A percentile compares a stretch with the other conserved stretches of the same genome.
Conservation (phyloP, 768 basidiomycete species). For the Psilocybe sp. region DNA sequence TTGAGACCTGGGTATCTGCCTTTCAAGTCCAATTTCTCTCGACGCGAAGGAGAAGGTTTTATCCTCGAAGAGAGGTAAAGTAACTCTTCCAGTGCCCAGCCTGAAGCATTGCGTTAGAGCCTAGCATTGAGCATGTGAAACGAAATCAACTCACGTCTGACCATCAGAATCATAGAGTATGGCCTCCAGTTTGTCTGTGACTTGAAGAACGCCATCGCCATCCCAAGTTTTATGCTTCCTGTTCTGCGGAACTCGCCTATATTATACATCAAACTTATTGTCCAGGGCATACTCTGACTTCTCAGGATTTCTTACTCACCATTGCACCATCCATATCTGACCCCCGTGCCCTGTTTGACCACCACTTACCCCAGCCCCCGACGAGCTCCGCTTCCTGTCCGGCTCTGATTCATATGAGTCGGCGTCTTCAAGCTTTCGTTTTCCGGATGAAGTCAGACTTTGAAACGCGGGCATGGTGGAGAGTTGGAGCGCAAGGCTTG, state of each 20-base stretch:
- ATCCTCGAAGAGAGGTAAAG: conserved; percentile 37
- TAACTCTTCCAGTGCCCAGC: conserved; percentile 48
- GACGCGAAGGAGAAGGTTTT: conserved; percentile 38
- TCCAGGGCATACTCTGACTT: neutral
- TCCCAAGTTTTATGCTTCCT: conserved; percentile 94
- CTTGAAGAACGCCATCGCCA: conserved; percentile 68
- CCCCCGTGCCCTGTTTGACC: conserved; percentile 30
- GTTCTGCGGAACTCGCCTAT: conserved; percentile 64
- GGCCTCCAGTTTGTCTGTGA: conserved; percentile 37
- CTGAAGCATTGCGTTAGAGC: conserved; percentile 26
- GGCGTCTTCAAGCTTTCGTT: conserved; percentile 34
- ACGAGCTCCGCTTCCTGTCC: conserved; percentile 28
- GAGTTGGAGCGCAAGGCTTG: neutral
- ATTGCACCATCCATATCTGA: conserved; percentile 71
- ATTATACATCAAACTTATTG: neutral
- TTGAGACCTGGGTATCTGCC: conserved; percentile 48
- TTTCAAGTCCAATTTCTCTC: conserved; percentile 68
- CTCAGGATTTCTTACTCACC: conserved; percentile 38
- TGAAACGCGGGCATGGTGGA: conserved; percentile 25
- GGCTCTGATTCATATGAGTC: conserved; percentile 14
- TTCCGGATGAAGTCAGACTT: conserved; percentile 19
- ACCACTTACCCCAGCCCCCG: conserved; percentile 10
- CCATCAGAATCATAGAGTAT: conserved; percentile 63
- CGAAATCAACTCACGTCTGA: conserved; percentile 45
- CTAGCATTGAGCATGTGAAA: conserved; percentile 1